Evolutionary conservation across 331 rosid species (phyloP).

Genomic region (Telfairia occidentalis): DNA sequence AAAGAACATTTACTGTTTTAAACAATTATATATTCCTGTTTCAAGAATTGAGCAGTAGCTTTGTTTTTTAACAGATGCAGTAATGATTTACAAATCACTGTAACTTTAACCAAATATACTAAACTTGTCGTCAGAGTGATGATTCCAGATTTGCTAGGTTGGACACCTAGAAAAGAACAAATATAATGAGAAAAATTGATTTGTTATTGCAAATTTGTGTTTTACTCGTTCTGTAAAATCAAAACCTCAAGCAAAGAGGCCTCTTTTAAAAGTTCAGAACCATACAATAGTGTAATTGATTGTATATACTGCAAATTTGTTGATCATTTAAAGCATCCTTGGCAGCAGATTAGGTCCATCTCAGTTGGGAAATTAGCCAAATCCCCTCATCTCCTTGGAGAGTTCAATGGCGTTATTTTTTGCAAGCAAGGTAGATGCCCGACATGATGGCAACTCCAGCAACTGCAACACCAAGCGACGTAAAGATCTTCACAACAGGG

Average conservation of each 20-base stretch:
- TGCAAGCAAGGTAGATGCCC: constrained; percentile 57
- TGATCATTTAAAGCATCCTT: background rate
- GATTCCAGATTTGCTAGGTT: background rate
- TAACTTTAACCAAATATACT: background rate
- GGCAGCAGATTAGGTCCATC: no score
- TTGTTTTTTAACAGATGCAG: no score
- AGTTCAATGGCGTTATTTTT: constrained; percentile 28
- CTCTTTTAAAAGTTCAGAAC: background rate
- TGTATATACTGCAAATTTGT: background rate
- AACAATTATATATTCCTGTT: background rate
- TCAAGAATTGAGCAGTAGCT: background rate
- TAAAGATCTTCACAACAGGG: constrained; percentile 30
- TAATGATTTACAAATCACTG: background rate
- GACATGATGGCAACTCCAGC: constrained; percentile 68
- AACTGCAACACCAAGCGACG: constrained; percentile 45
- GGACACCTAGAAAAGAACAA: background rate
- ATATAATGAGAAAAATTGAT: background rate
- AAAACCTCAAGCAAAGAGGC: background rate
- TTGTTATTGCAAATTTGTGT: background rate
- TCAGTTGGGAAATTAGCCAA: background rate
- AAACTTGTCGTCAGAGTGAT: background rate
- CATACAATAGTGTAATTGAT: background rate
- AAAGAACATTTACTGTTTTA: background rate
- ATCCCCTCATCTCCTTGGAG: background rate
- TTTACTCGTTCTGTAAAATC: constrained; percentile 1